Evolutionary conservation across 2,329 filamentous ascomycete genomes (phyloP), one percentile per base, ranked within the genome.

Genomic region (Hymenotorrendiella dingleyae): DNA sequence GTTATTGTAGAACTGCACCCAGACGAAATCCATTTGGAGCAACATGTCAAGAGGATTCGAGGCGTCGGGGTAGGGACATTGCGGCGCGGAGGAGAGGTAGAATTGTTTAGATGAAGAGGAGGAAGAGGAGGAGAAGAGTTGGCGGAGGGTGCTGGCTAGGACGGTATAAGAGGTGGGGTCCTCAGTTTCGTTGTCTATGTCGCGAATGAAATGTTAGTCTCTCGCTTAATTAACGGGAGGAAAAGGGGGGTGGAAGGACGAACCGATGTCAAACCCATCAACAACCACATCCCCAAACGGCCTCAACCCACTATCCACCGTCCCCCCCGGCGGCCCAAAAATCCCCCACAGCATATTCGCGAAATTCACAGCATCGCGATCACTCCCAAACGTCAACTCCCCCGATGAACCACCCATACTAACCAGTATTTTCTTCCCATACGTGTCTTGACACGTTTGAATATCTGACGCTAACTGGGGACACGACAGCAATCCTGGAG

Each of bases 1-100:
- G 56, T 67, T 67, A 52, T 68, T 67, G 56, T 67, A 68, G 49
- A 67, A 67, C 40, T 67, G 64, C n/a, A 66, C 60, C 32, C 54
- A 66, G 33, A 67, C 55, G 28, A 65, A 66, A 36, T 67, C 65
- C 49, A 60, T 62, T 4, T 58, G 52, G 14, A 64, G 53, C 20
- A 62, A 45, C 10, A 61, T 43, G 10, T 53, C 47, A 3, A 57
- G 35, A 0, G 64, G 62, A 19, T 63, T 57, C 3, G 60, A 61
- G 2, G 55, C 54, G 43, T 67, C 64, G 3, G 64, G 65, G 36
- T 56, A 62, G 0, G 63, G 62, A 28, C 64, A 68, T 47, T 68
- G 64, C 2, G 65, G 65, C 10, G 65, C 63, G 3, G 63, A 60
- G 32, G 62, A 62, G 45, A 67, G 56, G 52, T 62, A 67, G 52